These are phyloP conservation scores for Globisporangium megalacanthum DNA, from an alignment of 352 stramenopile species.

Conservation along the genomic window DNA sequence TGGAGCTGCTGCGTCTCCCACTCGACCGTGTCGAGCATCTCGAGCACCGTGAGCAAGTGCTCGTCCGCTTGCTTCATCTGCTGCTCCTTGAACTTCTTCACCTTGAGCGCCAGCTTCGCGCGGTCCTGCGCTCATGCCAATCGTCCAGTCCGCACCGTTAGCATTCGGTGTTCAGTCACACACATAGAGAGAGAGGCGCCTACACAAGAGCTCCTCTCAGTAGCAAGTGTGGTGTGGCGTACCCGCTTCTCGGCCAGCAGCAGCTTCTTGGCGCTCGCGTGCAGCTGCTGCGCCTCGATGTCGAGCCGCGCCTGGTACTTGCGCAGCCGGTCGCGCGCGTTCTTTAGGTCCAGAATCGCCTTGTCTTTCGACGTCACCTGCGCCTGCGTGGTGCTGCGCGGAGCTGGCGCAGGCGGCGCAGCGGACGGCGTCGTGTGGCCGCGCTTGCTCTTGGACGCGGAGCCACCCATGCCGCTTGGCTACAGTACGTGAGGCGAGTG, in stretches of 20 bases:
- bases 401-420: constrained; percentile 3
- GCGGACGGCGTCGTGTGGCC: constrained; percentile 7
- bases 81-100: constrained; percentile 89
- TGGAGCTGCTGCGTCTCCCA: constrained; percentile 86
- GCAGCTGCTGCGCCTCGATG: constrained; percentile 71
- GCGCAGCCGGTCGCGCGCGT: constrained; percentile 78
- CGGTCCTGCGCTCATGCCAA: constrained; percentile 42
- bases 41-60: constrained; percentile 81
- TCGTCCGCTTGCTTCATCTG: constrained; percentile 85
- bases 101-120: constrained; percentile 80
- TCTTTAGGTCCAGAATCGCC: constrained; percentile 86
- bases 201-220: background rate
- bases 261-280: constrained; percentile 73
- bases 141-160: background rate
- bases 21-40: constrained; percentile 86
- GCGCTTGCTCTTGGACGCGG: constrained; percentile 50
- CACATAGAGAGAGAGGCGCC: background rate
- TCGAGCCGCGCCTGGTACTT: constrained; percentile 83
- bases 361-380: constrained; percentile 87
- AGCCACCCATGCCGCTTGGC: constrained; percentile 13
- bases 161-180: constrained; percentile 1
- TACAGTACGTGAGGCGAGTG: background rate
- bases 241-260: constrained; percentile 65
- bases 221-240: background rate
- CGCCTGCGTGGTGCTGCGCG: constrained; percentile 25